Conservation (phyloP, 352 stramenopile species). For the Phytophthora sp. region DNA sequence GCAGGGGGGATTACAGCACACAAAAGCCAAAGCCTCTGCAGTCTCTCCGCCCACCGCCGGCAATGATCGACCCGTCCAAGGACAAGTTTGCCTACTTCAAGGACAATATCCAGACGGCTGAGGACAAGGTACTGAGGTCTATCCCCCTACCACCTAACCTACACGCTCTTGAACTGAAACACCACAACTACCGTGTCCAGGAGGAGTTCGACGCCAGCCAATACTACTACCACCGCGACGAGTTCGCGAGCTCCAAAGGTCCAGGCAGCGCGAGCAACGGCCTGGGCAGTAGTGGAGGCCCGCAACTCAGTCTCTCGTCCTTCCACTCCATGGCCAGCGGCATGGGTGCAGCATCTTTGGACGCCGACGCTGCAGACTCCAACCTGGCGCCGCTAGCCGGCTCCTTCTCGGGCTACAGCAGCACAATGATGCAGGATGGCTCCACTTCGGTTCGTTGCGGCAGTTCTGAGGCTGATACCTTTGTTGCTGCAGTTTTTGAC, state of each 20-base stretch:
- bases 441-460: constrained; percentile 48
- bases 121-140: constrained; percentile 69
- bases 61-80: constrained; percentile 88
- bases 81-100: constrained; percentile 92
- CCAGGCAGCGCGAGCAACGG: constrained; percentile 25
- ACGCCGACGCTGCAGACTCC: constrained; percentile 32
- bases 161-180: neutral
- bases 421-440: constrained; percentile 46
- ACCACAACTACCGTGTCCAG: constrained; percentile 19
- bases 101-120: constrained; percentile 89
- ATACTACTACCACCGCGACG: constrained; percentile 89
- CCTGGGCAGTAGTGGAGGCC: constrained; percentile 27
- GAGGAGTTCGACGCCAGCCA: constrained; percentile 89
- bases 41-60: neutral
- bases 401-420: constrained; percentile 55
- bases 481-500: neutral
- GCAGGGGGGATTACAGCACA: no score
- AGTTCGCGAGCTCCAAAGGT: constrained; percentile 55
- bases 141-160: neutral
- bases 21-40: no score
- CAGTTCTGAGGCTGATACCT: neutral
- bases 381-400: constrained; percentile 28
- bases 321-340: constrained; percentile 61
- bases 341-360: constrained; percentile 31
- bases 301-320: constrained; percentile 49